A percentile compares a stretch with the other conserved stretches of the same genome.
phyloP scores from a whole-genome alignment of 2,329 filamentous ascomycete species.

The Pezicula rhizophila region DNA sequence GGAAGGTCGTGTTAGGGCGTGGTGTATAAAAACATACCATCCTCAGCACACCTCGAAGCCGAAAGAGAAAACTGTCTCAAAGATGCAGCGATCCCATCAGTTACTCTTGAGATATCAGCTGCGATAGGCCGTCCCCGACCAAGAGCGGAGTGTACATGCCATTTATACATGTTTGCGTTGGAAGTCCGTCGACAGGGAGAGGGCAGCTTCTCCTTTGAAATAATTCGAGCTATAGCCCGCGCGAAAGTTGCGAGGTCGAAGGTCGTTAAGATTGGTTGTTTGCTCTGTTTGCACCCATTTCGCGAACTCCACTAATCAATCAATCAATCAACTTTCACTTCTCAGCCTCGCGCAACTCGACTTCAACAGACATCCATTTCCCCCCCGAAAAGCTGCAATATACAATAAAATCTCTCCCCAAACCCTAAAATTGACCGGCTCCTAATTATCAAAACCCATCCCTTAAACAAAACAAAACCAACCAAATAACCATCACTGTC shows the following conservation, averaged over 20 bases:
- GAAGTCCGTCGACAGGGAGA: neutral
- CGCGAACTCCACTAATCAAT: too few species aligned
- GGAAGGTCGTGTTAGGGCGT: neutral
- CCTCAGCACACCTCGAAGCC: slow-evolving; percentile 15
- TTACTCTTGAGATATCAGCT: slow-evolving; percentile 21
- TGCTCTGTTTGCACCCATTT: too few species aligned
- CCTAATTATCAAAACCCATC: too few species aligned
- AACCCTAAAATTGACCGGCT: too few species aligned
- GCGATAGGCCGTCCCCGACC: slow-evolving; percentile 22
- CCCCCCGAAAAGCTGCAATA: too few species aligned
- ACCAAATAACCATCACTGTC: neutral
- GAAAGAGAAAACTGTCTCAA: slow-evolving; percentile 27
- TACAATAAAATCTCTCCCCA: too few species aligned
- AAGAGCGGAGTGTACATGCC: slow-evolving; percentile 27
- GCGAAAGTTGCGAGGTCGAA: too few species aligned
- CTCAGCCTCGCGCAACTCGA: too few species aligned
- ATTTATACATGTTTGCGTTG: slow-evolving; percentile 27
- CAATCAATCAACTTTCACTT: too few species aligned
- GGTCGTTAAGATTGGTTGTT: too few species aligned
- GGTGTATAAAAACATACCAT: slow-evolving; percentile 11
- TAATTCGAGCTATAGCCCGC: neutral
- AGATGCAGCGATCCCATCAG: slow-evolving; percentile 26
- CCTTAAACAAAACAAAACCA: neutral
- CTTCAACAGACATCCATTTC: too few species aligned
- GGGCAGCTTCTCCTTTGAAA: neutral